Evolutionary conservation across 495 filamentous ascomycete species (phyloP).

Genomic region (Xylaria bambusicola): DNA sequence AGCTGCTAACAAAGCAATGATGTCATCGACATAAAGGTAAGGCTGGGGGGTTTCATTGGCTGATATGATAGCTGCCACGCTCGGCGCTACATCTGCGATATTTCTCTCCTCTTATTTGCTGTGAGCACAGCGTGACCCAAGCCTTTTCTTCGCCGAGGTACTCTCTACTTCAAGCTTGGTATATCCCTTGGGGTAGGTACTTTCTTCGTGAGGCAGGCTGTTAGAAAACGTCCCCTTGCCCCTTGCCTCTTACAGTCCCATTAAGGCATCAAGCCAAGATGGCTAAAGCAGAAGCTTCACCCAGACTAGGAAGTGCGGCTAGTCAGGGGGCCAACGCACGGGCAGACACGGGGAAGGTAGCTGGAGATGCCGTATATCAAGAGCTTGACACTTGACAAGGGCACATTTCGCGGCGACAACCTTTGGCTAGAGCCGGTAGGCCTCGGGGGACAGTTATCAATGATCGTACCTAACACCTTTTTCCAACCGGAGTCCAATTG

Average conservation of each 20-base stretch:
- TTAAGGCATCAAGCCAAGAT: slow-evolving; percentile 1
- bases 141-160: neutral
- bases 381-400: neutral
- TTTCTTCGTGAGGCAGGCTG: neutral
- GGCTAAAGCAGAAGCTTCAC: neutral
- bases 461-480: too few relatives aligned
- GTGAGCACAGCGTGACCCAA: neutral
- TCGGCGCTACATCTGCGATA: neutral
- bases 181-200: neutral
- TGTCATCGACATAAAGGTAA: slow-evolving; percentile 3
- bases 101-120: neutral
- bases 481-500: too few relatives aligned
- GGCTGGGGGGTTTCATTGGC: neutral
- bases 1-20: slow-evolving; percentile 3
- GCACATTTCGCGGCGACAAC: too few relatives aligned
- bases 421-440: too few relatives aligned
- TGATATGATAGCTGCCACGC: neutral
- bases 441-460: too few relatives aligned
- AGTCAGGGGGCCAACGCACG: neutral
- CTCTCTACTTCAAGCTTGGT: neutral
- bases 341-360: neutral
- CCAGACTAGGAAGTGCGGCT: neutral
- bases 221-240: neutral
- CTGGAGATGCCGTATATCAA: neutral
- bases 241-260: slow-evolving; percentile 4